These are phyloP conservation scores for Capsella rubella DNA, from an alignment of 441 rosid genomes.

Conservation along the genomic window DNA sequence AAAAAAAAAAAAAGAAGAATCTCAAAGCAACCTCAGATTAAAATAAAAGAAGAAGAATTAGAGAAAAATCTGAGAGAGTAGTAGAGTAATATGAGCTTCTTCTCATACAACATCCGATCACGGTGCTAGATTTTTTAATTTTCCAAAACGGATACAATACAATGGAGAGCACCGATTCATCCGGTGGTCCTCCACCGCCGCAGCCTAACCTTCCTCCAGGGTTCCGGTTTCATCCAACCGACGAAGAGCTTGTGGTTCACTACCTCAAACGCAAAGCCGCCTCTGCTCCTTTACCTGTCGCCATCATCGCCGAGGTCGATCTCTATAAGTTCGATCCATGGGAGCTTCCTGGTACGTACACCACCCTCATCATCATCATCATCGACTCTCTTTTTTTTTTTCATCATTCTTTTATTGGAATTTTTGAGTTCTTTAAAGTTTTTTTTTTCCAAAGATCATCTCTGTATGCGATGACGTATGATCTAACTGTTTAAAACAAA, in stretches of 20 bases:
- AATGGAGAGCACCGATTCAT: conserved; percentile 81
- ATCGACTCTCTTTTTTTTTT: neutral
- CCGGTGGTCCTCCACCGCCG: conserved; percentile 65
- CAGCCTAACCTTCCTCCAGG: conserved; percentile 88
- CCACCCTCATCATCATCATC: neutral
- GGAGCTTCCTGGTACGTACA: conserved; percentile 74
- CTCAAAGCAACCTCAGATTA: neutral
- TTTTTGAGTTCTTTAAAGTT: neutral
- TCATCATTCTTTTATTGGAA: neutral
- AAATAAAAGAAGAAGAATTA: neutral
- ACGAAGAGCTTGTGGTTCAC: conserved; percentile 86
- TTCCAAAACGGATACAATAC: no score
- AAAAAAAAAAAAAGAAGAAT: conserved; percentile 20
- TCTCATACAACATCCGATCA: conserved; percentile 28
- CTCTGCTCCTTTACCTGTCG: conserved; percentile 77
- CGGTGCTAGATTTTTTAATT: conserved; percentile 2
- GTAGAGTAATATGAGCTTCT: conserved; percentile 18
- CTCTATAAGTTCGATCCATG: conserved; percentile 89
- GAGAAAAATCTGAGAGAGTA: neutral
- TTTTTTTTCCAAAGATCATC: neutral
- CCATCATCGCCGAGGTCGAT: conserved; percentile 85
- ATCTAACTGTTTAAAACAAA: neutral
- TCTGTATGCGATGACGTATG: conserved; percentile 19
- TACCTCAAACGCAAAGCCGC: conserved; percentile 78
- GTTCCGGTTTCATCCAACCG: conserved; percentile 84